A percentile compares a stretch with the other conserved stretches of the same genome.
Conservation (phyloP, 352 stramenopile genomes). For the Peronospora belbahrii region DNA sequence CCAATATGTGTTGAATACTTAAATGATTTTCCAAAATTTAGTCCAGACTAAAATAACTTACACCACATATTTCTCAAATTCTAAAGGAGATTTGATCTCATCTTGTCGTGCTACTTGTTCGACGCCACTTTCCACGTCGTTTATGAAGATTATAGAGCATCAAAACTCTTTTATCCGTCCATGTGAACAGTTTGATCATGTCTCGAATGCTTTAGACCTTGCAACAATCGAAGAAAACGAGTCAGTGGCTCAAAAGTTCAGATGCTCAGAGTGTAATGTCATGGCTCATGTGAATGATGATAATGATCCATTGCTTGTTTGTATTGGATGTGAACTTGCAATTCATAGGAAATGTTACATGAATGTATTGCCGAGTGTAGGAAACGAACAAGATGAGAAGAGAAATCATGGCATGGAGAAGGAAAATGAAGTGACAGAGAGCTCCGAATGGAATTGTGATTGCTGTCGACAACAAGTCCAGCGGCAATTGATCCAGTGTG, state of each 20-base stretch:
- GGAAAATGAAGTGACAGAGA: neutral
- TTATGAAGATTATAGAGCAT: conserved; percentile 5
- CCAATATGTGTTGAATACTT: too few relatives aligned
- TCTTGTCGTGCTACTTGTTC: too few relatives aligned
- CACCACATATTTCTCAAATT: neutral
- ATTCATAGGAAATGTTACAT: conserved; percentile 36
- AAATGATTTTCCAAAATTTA: neutral
- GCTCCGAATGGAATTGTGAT: conserved; percentile 33
- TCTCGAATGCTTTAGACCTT: neutral
- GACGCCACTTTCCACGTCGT: too few relatives aligned
- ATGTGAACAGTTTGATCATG: too few relatives aligned
- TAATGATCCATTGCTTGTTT: conserved; percentile 26
- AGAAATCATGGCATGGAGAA: neutral
- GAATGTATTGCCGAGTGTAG: neutral
- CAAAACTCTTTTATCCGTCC: too few relatives aligned
- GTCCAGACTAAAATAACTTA: conserved; percentile 4
- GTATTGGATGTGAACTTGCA: conserved; percentile 21
- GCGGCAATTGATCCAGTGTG: conserved; percentile 16
- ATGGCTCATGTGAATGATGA: neutral
- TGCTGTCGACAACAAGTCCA: conserved; percentile 26
- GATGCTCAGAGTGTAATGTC: conserved; percentile 19
- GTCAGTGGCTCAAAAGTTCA: neutral
- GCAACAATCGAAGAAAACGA: neutral
- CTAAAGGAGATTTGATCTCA: too few relatives aligned
- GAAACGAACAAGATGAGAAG: neutral